Base-by-base conservation (phyloP, 2,329 filamentous ascomycete species). In the Calonectria hawksworthii region DNA sequence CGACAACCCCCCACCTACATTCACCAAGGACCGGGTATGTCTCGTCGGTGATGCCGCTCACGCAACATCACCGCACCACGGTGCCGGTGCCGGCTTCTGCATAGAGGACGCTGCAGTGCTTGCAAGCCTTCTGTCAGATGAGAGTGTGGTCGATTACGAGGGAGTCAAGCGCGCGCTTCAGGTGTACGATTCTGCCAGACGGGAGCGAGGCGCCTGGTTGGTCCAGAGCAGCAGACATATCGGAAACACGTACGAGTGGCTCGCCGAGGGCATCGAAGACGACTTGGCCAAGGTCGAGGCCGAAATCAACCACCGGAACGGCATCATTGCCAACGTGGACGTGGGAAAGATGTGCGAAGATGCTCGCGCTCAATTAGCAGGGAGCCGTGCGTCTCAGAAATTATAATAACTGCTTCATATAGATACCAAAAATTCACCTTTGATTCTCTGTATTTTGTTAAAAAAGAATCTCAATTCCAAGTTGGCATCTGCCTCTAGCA, bases 91-190 rank as follows among this genome's bases (percentile, higher is more conserved):
- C 4, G 68, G 68, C 3, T 30, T 74, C 16, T 71, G 73, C 41
- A 68, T 74, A 23, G 73, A 74, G 54, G 73, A 74, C 30, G 68
- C 68, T 30, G 71, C 71, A 2, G 71, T 73, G 21, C 70, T 73
- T 3, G 70, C 70, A 5, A 38, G 36, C 59, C 47, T 73, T 7
- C 47, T 73, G 16, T 56, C 70, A 1, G 47, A 64, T 36, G 34
- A 68, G 13, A 52, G 23, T 6, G 65, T 73, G 18, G 36, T 30
- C 4, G 30, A 34, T 28, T 52, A 63, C 28, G 14, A 18, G 11
- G 70, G 54, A 4, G 18, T 73, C 21, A 36, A 68, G 36, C n/a
- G 44, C 18, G 70, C 70, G 6, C 56, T 73, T 0, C 54, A 68
- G 23, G 70, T 68, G 16, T 73, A 73, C 56, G 70, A 73, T 1